Base-by-base conservation (phyloP, 345 rosid species). In the Eutrema heterophyllum region DNA sequence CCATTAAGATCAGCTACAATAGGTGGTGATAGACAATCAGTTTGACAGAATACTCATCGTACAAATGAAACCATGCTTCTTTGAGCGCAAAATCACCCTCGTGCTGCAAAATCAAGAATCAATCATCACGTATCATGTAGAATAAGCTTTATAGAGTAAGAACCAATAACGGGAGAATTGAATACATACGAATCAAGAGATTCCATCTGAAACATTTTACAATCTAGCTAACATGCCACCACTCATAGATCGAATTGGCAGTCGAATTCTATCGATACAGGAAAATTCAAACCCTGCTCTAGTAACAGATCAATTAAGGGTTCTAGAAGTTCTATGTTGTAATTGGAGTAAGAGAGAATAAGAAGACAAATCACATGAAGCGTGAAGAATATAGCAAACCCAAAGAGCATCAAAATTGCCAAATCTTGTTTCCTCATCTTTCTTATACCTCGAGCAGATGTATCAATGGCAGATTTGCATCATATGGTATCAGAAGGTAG, bases 321-420 rank as follows among this genome's bases (percentile, higher is more conserved):
- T 76, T 74, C 1, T 44, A 30, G 61, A 76, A 53, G 78, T 59
- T 71, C 1, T 56, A 73, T 44, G 66, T 5, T 33, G 18, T n/a
- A n/a, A n/a, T n/a, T n/a, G n/a, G n/a, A n/a, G n/a, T n/a, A 35
- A 21, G 26, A 68, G 43, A 38, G 35, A 71, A 40, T 64, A 29
- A 41, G 52, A 50, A n/a, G 33, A 7, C 7, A 46, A 72, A 55
- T 71, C 9, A 89, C 99, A 93, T 92, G 98, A 69, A 96, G 98
- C 73, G 96, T 92, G 90, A 96, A 96, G 95, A 96, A 92, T 68
- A 96, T 86, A 53, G 99, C 97, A 74, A 96, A 90, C 43, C 97
- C 97, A 48, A 88, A 88, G 66, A 96, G 98, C 90, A 96, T 92
- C 73, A 96, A 89, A 74, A 90, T 90, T 26, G 97, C 94, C 70